These are phyloP conservation scores for Saccharomyces paradoxus DNA, from an alignment of 805 yeast species.

Conservation along the genomic window DNA sequence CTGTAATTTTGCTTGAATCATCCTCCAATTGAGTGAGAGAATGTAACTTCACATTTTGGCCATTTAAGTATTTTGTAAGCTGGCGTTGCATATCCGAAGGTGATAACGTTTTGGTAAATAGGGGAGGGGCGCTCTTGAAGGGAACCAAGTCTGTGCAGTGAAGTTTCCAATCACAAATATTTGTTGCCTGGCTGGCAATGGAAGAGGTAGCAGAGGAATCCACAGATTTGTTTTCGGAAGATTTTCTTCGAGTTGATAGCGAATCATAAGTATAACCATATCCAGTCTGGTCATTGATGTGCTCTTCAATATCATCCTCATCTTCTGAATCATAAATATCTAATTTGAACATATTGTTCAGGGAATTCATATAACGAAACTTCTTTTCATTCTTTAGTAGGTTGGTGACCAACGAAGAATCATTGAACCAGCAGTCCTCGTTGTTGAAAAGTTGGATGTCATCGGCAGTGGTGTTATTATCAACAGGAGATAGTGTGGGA, in stretches of 20 bases:
- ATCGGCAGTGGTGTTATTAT: slow-evolving; percentile 4
- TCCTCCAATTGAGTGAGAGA: slow-evolving; percentile 10
- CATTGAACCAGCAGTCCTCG: slow-evolving; percentile 13
- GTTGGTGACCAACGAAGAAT: slow-evolving; percentile 4
- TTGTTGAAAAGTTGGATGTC: not conserved
- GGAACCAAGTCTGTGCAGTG: slow-evolving; percentile 6
- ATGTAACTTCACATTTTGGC: slow-evolving; percentile 21
- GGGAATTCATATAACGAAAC: slow-evolving; percentile 1
- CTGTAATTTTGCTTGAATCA: slow-evolving; percentile 15
- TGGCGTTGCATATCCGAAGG: slow-evolving; percentile 9
- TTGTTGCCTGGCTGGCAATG: not conserved
- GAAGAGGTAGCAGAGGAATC: not conserved
- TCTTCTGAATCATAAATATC: slow-evolving; percentile 4
- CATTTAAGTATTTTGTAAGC: slow-evolving; percentile 14
- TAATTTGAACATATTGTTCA: slow-evolving; percentile 1
- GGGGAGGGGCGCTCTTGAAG: slow-evolving; percentile 1
- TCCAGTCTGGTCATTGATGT: slow-evolving; percentile 4
- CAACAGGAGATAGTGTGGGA: slow-evolving; percentile 15
- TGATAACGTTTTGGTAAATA: not conserved
- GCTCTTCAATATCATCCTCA: slow-evolving; percentile 2
- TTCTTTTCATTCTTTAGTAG: slow-evolving; percentile 7
- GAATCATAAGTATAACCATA: slow-evolving; percentile 1
- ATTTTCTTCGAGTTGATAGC: slow-evolving; percentile 1
- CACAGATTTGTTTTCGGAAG: not conserved
- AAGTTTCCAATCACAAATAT: slow-evolving; percentile 7